Percentiles rank a stretch among this genome's conserved stretches.
phyloP scores from a whole-genome alignment of 2,329 filamentous ascomycete species.

The Byssothecium circinans region DNA sequence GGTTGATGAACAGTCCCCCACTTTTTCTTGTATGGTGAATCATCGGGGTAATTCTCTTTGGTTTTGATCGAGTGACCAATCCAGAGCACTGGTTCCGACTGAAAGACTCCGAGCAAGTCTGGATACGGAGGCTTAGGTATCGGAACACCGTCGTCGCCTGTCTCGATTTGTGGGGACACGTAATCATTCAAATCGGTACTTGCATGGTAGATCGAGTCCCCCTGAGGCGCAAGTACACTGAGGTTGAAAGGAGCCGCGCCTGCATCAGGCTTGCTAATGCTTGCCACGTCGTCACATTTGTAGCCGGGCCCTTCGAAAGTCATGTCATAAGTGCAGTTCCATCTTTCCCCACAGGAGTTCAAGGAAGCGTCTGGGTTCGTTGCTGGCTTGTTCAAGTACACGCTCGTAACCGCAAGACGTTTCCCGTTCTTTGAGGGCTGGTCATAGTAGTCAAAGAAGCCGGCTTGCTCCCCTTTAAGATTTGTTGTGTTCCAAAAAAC shows the following conservation, averaged over 20 bases:
- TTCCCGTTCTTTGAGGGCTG: constrained; percentile 40
- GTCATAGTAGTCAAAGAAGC: constrained; percentile 43
- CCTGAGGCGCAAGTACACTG: constrained; percentile 34
- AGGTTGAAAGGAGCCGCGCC: constrained; percentile 32
- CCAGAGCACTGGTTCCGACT: constrained; percentile 41
- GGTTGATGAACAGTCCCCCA: constrained; percentile 38
- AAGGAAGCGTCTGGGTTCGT: constrained; percentile 24
- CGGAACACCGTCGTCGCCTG: constrained; percentile 24
- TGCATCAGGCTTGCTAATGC: constrained; percentile 15
- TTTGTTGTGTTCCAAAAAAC: constrained; percentile 42
- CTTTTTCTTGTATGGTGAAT: constrained; percentile 27
- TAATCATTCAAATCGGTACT: constrained; percentile 38
- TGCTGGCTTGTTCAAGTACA: constrained; percentile 38
- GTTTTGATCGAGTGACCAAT: constrained; percentile 41
- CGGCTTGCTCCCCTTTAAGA: constrained; percentile 15
- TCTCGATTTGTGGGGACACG: constrained; percentile 28
- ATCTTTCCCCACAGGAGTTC: constrained; percentile 35
- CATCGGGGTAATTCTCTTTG: constrained; percentile 18
- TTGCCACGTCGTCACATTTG: constrained; percentile 35
- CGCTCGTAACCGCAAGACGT: constrained; percentile 33
- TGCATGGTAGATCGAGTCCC: constrained; percentile 33
- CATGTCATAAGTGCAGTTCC: constrained; percentile 42
- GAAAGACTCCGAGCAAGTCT: constrained; percentile 34
- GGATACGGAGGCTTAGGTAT: constrained; percentile 25
- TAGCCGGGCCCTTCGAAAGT: constrained; percentile 42